phyloP scores from a whole-genome alignment of 1,284 basidiomycete species.

The Cryptococcus floricola region DNA sequence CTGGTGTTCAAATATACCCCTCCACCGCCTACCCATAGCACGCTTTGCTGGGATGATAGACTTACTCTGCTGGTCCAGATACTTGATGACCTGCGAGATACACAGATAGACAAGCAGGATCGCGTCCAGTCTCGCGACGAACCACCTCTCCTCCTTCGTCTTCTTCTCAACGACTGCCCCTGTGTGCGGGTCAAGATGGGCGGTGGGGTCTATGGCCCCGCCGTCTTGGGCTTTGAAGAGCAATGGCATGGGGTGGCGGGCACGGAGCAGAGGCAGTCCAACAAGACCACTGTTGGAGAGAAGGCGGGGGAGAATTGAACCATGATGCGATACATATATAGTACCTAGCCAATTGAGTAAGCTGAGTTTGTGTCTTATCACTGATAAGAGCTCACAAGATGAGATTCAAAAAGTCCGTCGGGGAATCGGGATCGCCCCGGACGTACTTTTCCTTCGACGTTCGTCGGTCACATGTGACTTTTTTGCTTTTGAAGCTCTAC shows the following conservation, averaged over 20 bases:
- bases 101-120: conserved; percentile 32
- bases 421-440: too few species aligned
- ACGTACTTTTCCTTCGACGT: too few species aligned
- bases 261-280: too few species aligned
- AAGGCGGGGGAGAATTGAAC: too few species aligned
- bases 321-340: too few species aligned
- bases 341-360: too few species aligned
- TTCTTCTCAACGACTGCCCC: conserved; percentile 28
- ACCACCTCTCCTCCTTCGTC: conserved; percentile 28
- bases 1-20: background rate
- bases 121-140: conserved; percentile 37
- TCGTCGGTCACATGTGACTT: too few species aligned
- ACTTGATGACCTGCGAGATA: conserved; percentile 29
- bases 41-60: background rate
- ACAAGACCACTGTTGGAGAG: too few species aligned
- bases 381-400: too few species aligned
- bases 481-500: too few species aligned
- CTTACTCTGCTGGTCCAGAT: conserved; percentile 23
- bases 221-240: background rate
- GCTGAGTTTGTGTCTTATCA: too few species aligned
- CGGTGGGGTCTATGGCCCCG: conserved; percentile 16
- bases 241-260: background rate
- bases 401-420: too few species aligned
- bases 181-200: conserved; percentile 23
- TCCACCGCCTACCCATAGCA: background rate